phyloP scores from a whole-genome alignment of 805 yeast genomes.

The Lachancea cidri region DNA sequence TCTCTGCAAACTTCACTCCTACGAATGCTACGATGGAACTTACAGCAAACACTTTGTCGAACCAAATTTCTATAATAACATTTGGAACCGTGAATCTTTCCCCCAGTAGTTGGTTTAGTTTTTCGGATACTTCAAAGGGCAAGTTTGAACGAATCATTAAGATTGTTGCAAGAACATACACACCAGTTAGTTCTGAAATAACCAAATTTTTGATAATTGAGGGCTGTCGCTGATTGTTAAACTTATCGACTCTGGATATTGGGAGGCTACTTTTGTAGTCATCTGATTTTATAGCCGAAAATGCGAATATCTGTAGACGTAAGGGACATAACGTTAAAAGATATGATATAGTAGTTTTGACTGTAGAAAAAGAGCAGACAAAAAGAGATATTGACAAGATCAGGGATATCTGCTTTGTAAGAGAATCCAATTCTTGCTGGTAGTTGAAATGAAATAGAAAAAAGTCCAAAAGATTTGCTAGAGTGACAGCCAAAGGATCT shows the following conservation, averaged over 20 bases:
- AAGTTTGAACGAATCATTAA: conserved; percentile 37
- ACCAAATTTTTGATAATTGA: conserved; percentile 38
- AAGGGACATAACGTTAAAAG: conserved; percentile 38
- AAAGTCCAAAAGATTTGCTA: conserved; percentile 32
- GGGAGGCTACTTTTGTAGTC: conserved; percentile 18
- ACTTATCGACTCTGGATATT: conserved; percentile 10
- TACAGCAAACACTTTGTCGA: conserved; percentile 35
- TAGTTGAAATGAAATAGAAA: conserved; percentile 29
- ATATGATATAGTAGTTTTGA: conserved; percentile 53
- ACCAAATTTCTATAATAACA: conserved; percentile 37
- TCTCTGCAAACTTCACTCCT: conserved; percentile 27
- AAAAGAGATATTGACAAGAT: conserved; percentile 55
- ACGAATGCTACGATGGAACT: conserved; percentile 30
- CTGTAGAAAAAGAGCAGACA: conserved; percentile 60
- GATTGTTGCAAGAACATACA: conserved; percentile 37
- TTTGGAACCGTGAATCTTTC: conserved; percentile 27
- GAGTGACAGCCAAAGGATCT: conserved; percentile 38
- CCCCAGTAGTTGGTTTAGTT: conserved; percentile 31
- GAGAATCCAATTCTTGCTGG: conserved; percentile 34
- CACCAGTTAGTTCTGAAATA: conserved; percentile 36
- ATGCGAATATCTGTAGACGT: conserved; percentile 28
- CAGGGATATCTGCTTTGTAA: conserved; percentile 39
- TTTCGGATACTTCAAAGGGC: conserved; percentile 31
- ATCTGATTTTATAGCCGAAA: conserved; percentile 23
- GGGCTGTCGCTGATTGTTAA: conserved; percentile 20